Percentiles rank a stretch among this genome's conserved stretches.
Evolutionary conservation across 371 early-diverging fungal genomes (phyloP).

Genomic region (Lichtheimia hyalospora): DNA sequence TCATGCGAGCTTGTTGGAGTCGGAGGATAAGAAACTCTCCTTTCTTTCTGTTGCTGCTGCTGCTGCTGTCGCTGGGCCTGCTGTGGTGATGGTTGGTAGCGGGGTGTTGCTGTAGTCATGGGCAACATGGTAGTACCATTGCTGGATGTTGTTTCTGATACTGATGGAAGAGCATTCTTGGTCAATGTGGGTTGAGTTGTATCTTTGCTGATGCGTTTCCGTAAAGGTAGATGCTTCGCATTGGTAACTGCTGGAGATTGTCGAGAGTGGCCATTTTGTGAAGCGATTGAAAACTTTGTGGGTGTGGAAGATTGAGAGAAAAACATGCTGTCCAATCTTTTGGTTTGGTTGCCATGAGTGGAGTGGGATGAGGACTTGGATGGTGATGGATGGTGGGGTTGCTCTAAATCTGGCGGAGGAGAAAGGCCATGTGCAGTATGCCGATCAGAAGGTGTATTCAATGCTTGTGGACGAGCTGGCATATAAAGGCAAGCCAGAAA

Average conservation of each 20-base stretch:
- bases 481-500: not conserved
- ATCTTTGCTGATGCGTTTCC: slow-evolving; percentile 29
- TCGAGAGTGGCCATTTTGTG: not conserved
- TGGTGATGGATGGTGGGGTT: not conserved
- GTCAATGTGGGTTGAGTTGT: not conserved
- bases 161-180: too few relatives aligned
- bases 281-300: too few relatives aligned
- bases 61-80: slow-evolving; percentile 1
- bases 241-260: slow-evolving; percentile 8
- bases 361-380: not conserved
- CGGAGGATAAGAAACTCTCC: slow-evolving; percentile 12
- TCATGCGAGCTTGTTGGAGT: slow-evolving; percentile 17
- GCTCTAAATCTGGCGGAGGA: slow-evolving; percentile 2
- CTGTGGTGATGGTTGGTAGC: slow-evolving; percentile 1
- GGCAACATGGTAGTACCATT: not conserved
- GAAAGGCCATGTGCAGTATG: slow-evolving; percentile 8
- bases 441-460: not conserved
- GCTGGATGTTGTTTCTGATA: not conserved
- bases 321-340: not conserved
- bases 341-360: not conserved
- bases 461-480: slow-evolving; percentile 1
- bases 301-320: not conserved
- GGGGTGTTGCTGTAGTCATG: not conserved
- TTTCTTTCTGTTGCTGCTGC: slow-evolving; percentile 6
- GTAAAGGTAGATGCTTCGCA: slow-evolving; percentile 23